Conservation (phyloP, 2,329 filamentous ascomycete genomes). For the Fusarium torreyae region DNA sequence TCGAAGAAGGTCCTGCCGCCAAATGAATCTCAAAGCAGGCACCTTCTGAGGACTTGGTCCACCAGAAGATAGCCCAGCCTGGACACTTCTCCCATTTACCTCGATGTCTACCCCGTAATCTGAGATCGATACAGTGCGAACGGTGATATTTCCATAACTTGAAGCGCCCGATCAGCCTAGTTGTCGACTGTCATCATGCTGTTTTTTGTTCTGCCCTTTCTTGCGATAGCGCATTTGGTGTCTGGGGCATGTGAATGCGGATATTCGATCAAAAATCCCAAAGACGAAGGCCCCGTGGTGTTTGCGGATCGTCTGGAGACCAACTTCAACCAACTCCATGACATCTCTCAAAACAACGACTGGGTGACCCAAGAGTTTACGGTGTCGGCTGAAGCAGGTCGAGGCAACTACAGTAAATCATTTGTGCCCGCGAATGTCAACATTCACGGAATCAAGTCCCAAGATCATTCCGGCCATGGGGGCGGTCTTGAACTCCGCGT, state of each 20-base stretch:
- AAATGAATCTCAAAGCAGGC: neutral
- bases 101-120: neutral
- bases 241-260: slow-evolving; percentile 78
- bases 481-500: slow-evolving; percentile 73
- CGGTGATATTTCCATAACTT: neutral
- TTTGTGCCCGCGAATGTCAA: slow-evolving; percentile 72
- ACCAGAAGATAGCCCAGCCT: neutral
- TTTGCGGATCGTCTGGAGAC: slow-evolving; percentile 81
- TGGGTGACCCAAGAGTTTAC: slow-evolving; percentile 80
- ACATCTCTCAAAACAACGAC: slow-evolving; percentile 66
- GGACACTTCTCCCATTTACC: neutral
- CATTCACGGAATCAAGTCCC: slow-evolving; percentile 51
- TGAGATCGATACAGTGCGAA: neutral
- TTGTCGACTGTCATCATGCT: slow-evolving; percentile 21
- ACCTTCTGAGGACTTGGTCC: neutral
- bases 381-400: slow-evolving; percentile 68
- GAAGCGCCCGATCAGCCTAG: neutral
- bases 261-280: slow-evolving; percentile 69
- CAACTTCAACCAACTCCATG: slow-evolving; percentile 74
- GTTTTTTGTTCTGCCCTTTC: slow-evolving; percentile 16
- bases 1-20: neutral
- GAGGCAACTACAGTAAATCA: slow-evolving; percentile 77
- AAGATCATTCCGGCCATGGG: slow-evolving; percentile 55
- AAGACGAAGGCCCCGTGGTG: slow-evolving; percentile 60
- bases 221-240: slow-evolving; percentile 32